These are phyloP conservation scores for Gliomastix tumulicola DNA, from an alignment of 2,329 filamentous ascomycete genomes.

Conservation along the genomic window DNA sequence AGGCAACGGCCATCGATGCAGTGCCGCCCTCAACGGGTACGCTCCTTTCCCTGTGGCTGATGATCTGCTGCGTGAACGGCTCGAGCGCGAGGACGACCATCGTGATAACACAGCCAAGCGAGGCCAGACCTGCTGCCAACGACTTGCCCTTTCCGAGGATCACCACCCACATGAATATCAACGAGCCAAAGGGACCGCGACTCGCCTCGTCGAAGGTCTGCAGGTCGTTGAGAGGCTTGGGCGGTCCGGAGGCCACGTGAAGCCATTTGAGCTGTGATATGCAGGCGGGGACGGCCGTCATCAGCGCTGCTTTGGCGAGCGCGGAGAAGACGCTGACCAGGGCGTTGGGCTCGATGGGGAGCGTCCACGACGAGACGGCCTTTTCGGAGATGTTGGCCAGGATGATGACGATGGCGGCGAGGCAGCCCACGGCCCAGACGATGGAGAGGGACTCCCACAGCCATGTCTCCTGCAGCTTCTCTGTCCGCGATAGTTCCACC, in stretches of 20 bases:
- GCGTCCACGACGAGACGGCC: not conserved
- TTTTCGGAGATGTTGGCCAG: not conserved
- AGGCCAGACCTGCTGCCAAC: not conserved
- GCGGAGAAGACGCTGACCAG: not conserved
- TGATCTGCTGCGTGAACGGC: not conserved
- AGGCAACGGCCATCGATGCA: not conserved
- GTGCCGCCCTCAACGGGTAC: not conserved
- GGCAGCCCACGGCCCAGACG: constrained; percentile 23
- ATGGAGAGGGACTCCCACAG: constrained; percentile 8
- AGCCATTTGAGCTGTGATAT: not conserved
- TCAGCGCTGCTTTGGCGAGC: not conserved
- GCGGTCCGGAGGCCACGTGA: not conserved
- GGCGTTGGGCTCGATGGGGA: not conserved
- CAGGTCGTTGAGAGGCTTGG: not conserved
- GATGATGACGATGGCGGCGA: constrained; percentile 14
- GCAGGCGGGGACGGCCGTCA: not conserved
- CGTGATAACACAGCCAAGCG: not conserved
- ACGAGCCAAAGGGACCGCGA: not conserved
- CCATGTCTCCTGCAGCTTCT: not conserved
- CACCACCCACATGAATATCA: not conserved
- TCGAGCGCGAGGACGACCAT: not conserved
- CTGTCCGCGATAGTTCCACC: no score
- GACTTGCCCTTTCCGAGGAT: not conserved
- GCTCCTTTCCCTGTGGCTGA: not conserved
- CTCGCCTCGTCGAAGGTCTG: not conserved